Percentiles rank a stretch among this genome's conserved stretches.
These are phyloP conservation scores for Acrasis kona DNA, from an alignment of 78 protist genomes.

Conservation along the genomic window DNA sequence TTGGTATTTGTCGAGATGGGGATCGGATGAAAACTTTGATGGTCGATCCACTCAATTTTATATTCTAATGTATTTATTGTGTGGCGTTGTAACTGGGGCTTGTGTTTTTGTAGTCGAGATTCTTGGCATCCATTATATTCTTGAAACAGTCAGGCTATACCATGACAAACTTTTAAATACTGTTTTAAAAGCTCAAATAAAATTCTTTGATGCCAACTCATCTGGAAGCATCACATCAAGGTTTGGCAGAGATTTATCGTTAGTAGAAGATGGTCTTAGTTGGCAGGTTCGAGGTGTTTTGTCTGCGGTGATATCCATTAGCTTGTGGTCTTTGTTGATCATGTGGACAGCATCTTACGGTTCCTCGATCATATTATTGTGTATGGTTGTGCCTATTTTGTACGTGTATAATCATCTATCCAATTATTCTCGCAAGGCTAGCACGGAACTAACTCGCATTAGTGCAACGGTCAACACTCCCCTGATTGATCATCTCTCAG, in stretches of 20 bases:
- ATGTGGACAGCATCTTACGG: not conserved
- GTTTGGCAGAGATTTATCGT: slow-evolving; percentile 28
- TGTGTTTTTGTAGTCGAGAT: not conserved
- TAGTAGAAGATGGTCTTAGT: slow-evolving; percentile 3
- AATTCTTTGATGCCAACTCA: slow-evolving; percentile 32
- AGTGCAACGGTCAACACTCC: too few relatives aligned
- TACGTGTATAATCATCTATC: not conserved
- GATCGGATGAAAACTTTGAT: slow-evolving; percentile 87
- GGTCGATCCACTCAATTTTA: slow-evolving; percentile 47
- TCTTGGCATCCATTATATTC: not conserved
- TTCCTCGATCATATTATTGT: slow-evolving; percentile 3
- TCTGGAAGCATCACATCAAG: slow-evolving; percentile 18
- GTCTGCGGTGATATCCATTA: not conserved
- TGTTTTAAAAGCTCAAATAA: slow-evolving; percentile 19
- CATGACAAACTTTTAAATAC: not conserved
- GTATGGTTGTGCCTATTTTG: slow-evolving; percentile 4
- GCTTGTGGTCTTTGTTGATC: slow-evolving; percentile 17
- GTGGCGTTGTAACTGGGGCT: not conserved
- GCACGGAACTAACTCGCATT: too few relatives aligned
- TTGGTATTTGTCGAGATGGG: slow-evolving; percentile 43
- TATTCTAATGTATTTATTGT: slow-evolving; percentile 2
- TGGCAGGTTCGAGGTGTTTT: not conserved
- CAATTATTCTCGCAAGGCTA: not conserved
- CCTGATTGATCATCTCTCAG: slow-evolving; percentile 30
- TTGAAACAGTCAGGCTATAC: not conserved